Base-by-base conservation (phyloP, 306 rosid genomes). In the Trifolium fragiferum region DNA sequence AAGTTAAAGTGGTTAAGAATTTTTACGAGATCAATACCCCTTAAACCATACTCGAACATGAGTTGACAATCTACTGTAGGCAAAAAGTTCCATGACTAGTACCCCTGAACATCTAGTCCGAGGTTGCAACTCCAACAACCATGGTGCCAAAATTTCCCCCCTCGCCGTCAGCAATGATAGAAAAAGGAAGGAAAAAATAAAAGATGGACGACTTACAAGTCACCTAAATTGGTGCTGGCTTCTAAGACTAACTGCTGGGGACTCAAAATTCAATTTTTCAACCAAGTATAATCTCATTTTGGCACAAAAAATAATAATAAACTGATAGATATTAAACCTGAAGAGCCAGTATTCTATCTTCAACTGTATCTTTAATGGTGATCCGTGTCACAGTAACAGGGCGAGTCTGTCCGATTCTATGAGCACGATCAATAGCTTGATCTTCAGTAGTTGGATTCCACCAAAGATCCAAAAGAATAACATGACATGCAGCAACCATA, bases 391-490 rank as follows among this genome's bases (percentile, higher is more conserved):
- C 99, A 38, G 96, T 92, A 72, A 94, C 99, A 53, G 96, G 97
- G 59, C 96, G 98, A 66, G 96, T 94, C 86, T 94, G 99, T 61
- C 99, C 99, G 80, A 94, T 94, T 77, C 99, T 87, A 78, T 92
- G 98, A 60, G 96, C 99, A 78, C 97, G 88, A 81, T 94, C 98
- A 78, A 94, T 58, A 75, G 99, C 99, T 89, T 94, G 99, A 76
- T 94, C 99, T 86, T 94, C 99, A 11, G 97, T 94, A 15, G 96
- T 94, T 60, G 98, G 99, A 87, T 90, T 94, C 96, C 96, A 94
- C 99, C 99, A 94, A 75, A 90, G 97, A 83, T 94, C 99, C 87
- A 94, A 90, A 59, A 94, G 93, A 81, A 94, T 89, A 66, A 94
- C 97, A 77, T 89, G 99, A 65, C 92, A 90, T 81, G 97, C 99